Base-by-base conservation (phyloP, 768 basidiomycete species). In the Termitomyces sp. region DNA sequence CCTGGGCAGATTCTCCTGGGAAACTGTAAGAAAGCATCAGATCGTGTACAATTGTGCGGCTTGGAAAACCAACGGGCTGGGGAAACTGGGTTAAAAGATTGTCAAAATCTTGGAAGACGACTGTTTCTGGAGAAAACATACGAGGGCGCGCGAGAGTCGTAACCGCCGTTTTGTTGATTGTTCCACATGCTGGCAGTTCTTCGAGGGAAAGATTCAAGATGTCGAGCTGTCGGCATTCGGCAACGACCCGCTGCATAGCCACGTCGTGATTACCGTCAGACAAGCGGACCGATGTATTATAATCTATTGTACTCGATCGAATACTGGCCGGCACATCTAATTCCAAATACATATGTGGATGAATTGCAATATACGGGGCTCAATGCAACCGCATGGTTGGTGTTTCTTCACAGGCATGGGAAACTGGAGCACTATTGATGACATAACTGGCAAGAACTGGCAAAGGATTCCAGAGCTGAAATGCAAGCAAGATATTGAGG, bases 391-490 rank as follows among this genome's bases (percentile, higher is more conserved):
- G 27, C 27, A 27, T 27, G 94, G 93, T 55, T 97, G 93, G 93
- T 89, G 90, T 63, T 93, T 91, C 78, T 93, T 86, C 75, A 69
- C 82, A 87, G 60, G 84, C 83, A 8, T 79, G 83, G 60, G 85
- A 88, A 64, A 80, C 72, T 13, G 76, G 30, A 80, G 78, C 20
- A 79, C 71, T 39, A 58, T 79, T 33, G 79, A 80, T 37, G 83
- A 80, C 16, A 65, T 88, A 61, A 81, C 81, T 90, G 88, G 84
- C 79, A 89, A 67, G 92, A 95, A 61, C 83, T 94, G 47, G 88
- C 84, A 7, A 82, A 80, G 57, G 91, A 95, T 67, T 76, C 91
- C 0, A 76, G 89, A 61, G 88, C 90, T 2, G 4, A 27, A 27
- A 27, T 27, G 27, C 27, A 27, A 27, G 27, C 27, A 27, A 27